A percentile compares a stretch with the other conserved stretches of the same genome.
Evolutionary conservation across 257 asterid genomes (phyloP).

Genomic region (Phtheirospermum japonicum): DNA sequence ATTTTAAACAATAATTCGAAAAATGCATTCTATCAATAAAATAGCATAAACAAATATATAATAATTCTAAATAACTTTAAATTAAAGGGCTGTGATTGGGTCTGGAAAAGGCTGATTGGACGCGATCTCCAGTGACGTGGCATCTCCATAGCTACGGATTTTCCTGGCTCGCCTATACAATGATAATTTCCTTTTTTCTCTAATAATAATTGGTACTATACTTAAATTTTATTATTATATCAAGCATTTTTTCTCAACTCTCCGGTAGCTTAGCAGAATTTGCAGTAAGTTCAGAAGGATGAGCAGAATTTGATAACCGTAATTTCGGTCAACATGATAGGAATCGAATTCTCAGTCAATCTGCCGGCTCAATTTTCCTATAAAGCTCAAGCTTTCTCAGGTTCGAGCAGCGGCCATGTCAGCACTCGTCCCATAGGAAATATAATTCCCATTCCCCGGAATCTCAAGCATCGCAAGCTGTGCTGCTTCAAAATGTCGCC

Average conservation of each 20-base stretch:
- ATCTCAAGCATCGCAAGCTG: conserved; percentile 18
- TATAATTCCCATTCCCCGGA: conserved; percentile 1
- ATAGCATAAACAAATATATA: no score
- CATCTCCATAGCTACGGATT: conserved; percentile 28
- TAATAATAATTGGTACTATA: background rate
- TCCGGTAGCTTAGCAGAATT: no score
- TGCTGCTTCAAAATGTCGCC: conserved; percentile 16
- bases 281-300: conserved; percentile 1
- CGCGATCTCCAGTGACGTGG: conserved; percentile 29
- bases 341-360: conserved; percentile 23
- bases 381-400: conserved; percentile 24
- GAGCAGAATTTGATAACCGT: conserved; percentile 3
- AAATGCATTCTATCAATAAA: no score
- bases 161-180: background rate
- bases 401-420: background rate
- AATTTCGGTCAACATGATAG: conserved; percentile 25
- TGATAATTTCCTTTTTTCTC: background rate
- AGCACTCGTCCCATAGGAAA: background rate
- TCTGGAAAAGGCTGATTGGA: conserved; percentile 2
- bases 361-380: background rate
- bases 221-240: no score
- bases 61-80: no score
- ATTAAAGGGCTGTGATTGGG: no score
- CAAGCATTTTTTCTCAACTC: background rate
- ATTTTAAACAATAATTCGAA: no score